phyloP scores from a whole-genome alignment of 352 stramenopile species.

The Phytophthora citrophthora region DNA sequence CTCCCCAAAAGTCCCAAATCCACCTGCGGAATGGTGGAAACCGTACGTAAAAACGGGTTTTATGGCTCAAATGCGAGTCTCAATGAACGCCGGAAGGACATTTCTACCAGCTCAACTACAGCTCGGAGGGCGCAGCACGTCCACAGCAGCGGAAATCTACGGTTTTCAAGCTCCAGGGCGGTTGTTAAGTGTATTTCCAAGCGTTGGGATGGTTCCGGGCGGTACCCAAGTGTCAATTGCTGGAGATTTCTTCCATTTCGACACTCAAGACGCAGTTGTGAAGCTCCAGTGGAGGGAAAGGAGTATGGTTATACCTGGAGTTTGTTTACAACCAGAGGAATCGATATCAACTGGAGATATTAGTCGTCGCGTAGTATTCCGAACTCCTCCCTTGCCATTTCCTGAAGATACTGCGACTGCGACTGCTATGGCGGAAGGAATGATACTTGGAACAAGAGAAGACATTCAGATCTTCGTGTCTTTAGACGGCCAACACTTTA shows the following conservation, averaged over 20 bases:
- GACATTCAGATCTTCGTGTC: slow-evolving; percentile 61
- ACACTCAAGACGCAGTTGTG: slow-evolving; percentile 58
- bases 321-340: slow-evolving; percentile 30
- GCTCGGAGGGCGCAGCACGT: slow-evolving; percentile 10
- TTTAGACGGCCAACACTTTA: slow-evolving; percentile 56
- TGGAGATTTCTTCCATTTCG: slow-evolving; percentile 63
- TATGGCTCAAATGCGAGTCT: slow-evolving; percentile 43
- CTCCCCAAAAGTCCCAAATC: slow-evolving; percentile 13
- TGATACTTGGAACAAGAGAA: slow-evolving; percentile 38
- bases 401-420: slow-evolving; percentile 23
- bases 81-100: slow-evolving; percentile 54
- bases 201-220: slow-evolving; percentile 42
- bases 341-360: not conserved
- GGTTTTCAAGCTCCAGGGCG: slow-evolving; percentile 36
- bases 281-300: slow-evolving; percentile 55
- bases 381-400: slow-evolving; percentile 49
- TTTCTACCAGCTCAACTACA: slow-evolving; percentile 31
- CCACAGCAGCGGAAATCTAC: slow-evolving; percentile 29
- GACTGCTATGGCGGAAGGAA: slow-evolving; percentile 33
- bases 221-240: slow-evolving; percentile 58
- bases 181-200: slow-evolving; percentile 47
- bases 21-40: slow-evolving; percentile 45
- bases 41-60: slow-evolving; percentile 38
- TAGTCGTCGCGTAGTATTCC: slow-evolving; percentile 52
- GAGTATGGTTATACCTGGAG: slow-evolving; percentile 34